Evolutionary conservation across 2,329 filamentous ascomycete species (phyloP), one percentile per base, ranked within the genome.

Genomic region (Madurella mycetomatis): DNA sequence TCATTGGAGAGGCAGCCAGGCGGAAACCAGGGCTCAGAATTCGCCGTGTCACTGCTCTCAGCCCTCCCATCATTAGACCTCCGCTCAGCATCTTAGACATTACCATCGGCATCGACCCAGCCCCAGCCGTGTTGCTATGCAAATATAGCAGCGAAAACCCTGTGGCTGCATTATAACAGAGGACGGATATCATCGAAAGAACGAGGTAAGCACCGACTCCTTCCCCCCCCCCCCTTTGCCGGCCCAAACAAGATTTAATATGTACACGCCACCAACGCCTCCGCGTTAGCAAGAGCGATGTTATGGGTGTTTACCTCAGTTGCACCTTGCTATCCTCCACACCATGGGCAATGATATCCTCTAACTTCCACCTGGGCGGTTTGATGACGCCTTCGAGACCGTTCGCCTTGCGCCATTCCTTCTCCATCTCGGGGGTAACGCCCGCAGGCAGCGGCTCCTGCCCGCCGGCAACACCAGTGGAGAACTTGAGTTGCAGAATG

Each of bases 401-500:
- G 46, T 80, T 82, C 52, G 77, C 76, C 64, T 78, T 79, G 53
- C 80, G 76, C 79, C 84, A 84, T 64, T 88, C 83, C 58, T 80
- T 76, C 71, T 95, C 88, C 69, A 86, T 84, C 67, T 92, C 84
- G 9, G 84, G 79, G 0, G 82, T 80, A 40, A 90, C 78, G 15
- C 84, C 87, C 37, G 88, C 86, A 3, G 86, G 85, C 2, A 92
- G 78, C 9, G 88, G 86, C 47, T 90, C 82, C 39, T 88, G 83
- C 54, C 94, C 94, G 60, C 94, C 94, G 12, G 94, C 92, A 65
- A 96, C 84, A 62, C 94, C 94, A 13, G 89, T 95, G n/a, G 91
- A 95, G 74, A 95, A 96, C 76, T 96, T 97, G 68, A 99, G 80
- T 72, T 97, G 92, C 53, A 99, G 76, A 18, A 95, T 82, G 61